Evolutionary conservation across 2,329 filamentous ascomycete genomes (phyloP).

Genomic region (Fusarium sp.): DNA sequence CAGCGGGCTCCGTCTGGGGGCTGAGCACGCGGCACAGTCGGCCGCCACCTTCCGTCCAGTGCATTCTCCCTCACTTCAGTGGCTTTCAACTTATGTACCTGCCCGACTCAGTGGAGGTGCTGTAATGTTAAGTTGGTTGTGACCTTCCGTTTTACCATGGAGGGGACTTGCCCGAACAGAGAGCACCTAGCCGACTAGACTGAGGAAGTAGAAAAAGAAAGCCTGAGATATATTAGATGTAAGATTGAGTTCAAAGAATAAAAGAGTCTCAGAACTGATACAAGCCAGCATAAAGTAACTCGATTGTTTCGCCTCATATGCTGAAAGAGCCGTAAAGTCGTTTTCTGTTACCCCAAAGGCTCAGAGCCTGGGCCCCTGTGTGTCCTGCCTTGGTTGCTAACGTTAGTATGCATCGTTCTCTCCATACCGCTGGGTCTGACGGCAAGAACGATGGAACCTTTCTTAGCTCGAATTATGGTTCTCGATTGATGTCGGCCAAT

Average conservation of each 20-base stretch:
- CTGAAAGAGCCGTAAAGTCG: neutral
- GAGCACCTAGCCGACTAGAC: neutral
- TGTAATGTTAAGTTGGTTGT: constrained; percentile 1
- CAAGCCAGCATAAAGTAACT: neutral
- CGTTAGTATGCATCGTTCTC: neutral
- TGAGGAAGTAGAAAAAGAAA: neutral
- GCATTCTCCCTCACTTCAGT: constrained; percentile 5
- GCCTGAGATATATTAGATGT: neutral
- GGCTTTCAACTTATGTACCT: constrained; percentile 30
- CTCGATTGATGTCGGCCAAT: neutral
- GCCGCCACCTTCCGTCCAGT: constrained; percentile 17
- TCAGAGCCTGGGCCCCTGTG: neutral
- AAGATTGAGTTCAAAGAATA: neutral
- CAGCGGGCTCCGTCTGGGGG: neutral
- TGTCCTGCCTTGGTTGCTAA: neutral
- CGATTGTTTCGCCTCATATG: neutral
- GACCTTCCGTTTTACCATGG: constrained; percentile 14
- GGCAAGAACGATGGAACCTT: neutral
- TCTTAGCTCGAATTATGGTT: neutral
- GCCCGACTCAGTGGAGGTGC: constrained; percentile 6
- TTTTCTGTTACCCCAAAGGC: neutral
- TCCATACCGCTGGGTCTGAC: neutral
- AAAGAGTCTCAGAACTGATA: neutral
- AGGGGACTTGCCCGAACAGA: constrained; percentile 6
- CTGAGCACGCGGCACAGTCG: constrained; percentile 30